A percentile compares a stretch with the other conserved stretches of the same genome.
phyloP scores from a whole-genome alignment of 2,329 filamentous ascomycete genomes.

The Colletotrichum higginsianum region DNA sequence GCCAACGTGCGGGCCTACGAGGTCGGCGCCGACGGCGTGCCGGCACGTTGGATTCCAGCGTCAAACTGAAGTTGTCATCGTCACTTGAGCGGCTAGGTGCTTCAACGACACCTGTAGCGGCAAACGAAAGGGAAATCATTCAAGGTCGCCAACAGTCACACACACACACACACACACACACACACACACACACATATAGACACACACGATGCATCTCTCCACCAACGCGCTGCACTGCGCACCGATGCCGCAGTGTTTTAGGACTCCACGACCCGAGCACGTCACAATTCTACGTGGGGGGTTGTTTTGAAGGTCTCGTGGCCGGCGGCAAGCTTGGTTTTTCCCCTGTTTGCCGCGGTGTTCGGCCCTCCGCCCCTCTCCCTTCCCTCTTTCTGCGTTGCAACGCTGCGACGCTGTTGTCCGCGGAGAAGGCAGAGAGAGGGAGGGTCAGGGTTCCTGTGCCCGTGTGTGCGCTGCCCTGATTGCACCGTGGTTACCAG shows the following conservation, averaged over 20 bases:
- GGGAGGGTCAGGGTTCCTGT: conserved; percentile 25
- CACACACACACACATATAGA: background rate
- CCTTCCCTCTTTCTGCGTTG: background rate
- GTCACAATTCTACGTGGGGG: conserved; percentile 19
- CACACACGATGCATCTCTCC: background rate
- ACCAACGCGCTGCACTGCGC: background rate
- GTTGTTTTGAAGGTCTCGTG: background rate
- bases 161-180: too few relatives aligned
- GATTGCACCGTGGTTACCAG: conserved; percentile 36
- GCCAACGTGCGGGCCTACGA: conserved; percentile 67
- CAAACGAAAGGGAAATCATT: background rate
- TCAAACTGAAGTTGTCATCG: conserved; percentile 37
- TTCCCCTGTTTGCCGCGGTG: conserved; percentile 19
- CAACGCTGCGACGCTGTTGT: conserved; percentile 13
- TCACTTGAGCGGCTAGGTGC: conserved; percentile 8
- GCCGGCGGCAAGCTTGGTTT: conserved; percentile 30
- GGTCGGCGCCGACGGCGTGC: conserved; percentile 71
- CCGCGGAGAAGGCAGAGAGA: conserved; percentile 39
- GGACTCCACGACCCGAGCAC: conserved; percentile 20
- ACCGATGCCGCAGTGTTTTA: conserved; percentile 30
- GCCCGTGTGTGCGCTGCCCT: conserved; percentile 32
- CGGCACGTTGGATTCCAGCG: conserved; percentile 69
- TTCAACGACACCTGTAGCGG: conserved; percentile 2
- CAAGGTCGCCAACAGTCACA: background rate
- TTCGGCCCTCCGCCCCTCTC: background rate